Conservation (phyloP, 176 grass and related monocot genomes). For the Bothriochloa decipiens region DNA sequence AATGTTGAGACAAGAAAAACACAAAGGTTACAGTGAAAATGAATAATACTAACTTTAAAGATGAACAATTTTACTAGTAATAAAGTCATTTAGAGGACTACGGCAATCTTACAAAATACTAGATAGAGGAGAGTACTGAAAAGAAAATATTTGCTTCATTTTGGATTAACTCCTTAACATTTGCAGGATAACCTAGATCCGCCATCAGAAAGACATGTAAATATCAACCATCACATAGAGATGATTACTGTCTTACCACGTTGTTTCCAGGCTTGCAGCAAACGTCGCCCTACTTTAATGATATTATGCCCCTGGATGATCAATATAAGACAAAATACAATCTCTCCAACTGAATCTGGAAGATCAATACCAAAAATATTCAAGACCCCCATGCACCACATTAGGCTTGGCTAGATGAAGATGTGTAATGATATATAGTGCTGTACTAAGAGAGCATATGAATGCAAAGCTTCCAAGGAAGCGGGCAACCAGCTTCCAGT, state of each 20-base stretch:
- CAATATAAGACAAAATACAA: conserved; percentile 77
- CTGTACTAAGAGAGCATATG: conserved; percentile 60
- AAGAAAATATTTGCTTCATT: conserved; percentile 2
- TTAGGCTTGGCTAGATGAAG: conserved; percentile 60
- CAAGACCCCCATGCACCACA: conserved; percentile 76
- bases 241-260: conserved; percentile 55
- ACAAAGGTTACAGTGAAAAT: neutral
- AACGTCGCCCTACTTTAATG: conserved; percentile 64
- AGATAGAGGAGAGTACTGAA: neutral
- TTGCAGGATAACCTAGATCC: conserved; percentile 4
- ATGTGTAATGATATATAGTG: conserved; percentile 63
- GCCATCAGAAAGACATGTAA: conserved; percentile 3
- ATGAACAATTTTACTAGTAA: neutral
- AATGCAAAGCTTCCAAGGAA: conserved; percentile 90
- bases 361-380: conserved; percentile 87
- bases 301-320: conserved; percentile 76
- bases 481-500: conserved; percentile 64
- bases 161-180: neutral
- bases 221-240: conserved; percentile 1
- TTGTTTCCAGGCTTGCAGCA: conserved; percentile 72
- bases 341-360: conserved; percentile 89
- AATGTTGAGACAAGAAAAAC: conserved; percentile 36
- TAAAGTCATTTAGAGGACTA: conserved; percentile 32
- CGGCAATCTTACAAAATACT: conserved; percentile 5
- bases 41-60: conserved; percentile 20